phyloP scores from a whole-genome alignment of 345 rosid species.

The Trapa incisa region DNA sequence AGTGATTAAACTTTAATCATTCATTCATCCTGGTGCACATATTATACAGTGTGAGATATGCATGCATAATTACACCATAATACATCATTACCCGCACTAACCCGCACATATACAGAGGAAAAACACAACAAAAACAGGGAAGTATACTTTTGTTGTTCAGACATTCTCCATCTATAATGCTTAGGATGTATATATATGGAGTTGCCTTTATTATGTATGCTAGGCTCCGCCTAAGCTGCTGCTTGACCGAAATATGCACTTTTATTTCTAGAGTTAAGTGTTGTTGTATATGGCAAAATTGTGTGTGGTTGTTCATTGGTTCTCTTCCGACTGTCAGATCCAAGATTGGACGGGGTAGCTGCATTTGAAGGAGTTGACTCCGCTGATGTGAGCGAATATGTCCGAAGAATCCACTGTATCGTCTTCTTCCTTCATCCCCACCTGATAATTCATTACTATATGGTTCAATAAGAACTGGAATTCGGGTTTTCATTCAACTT shows the following conservation, averaged over 20 bases:
- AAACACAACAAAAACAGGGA: not conserved
- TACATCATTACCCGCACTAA: not conserved
- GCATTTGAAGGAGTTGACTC: conserved; percentile 83
- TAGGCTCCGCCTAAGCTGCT: not conserved
- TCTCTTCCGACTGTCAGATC: conserved; percentile 26
- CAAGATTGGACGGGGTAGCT: conserved; percentile 72
- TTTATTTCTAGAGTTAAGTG: not conserved
- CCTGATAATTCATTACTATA: conserved; percentile 20
- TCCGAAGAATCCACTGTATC: conserved; percentile 67
- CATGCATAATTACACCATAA: not conserved
- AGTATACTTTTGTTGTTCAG: not conserved
- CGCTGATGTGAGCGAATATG: conserved; percentile 78
- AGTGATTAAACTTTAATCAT: too few relatives aligned
- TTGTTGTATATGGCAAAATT: not conserved
- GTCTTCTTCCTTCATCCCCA: conserved; percentile 59
- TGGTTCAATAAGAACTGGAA: not conserved
- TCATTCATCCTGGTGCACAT: not conserved
- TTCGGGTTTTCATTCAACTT: not conserved
- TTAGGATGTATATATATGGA: too few relatives aligned
- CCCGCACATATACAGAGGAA: not conserved
- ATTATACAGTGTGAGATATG: not conserved
- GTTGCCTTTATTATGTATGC: not conserved
- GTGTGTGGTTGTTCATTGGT: not conserved
- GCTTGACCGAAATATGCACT: not conserved
- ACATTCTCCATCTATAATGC: not conserved